Conservation (phyloP, 805 yeast species). For the Tetrapisispora arboricola region DNA sequence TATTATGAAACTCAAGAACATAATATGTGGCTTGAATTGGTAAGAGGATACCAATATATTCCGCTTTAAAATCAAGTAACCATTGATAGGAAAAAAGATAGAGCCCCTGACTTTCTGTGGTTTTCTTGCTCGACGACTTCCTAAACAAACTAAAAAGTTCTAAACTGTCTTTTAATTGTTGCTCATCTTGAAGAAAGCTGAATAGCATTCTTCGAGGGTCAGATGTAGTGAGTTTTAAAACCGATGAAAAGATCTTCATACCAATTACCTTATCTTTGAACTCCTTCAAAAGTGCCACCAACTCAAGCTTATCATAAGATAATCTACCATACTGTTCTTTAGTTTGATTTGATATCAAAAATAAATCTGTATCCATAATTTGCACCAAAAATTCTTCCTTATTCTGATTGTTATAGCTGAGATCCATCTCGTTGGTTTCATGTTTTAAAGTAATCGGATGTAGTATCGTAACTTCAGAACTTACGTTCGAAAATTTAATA, state of each 20-base stretch:
- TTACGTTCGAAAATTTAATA: conserved; percentile 11
- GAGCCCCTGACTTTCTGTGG: background rate
- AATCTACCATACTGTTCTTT: conserved; percentile 21
- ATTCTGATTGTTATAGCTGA: conserved; percentile 12
- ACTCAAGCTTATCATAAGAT: conserved; percentile 16
- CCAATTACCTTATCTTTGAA: conserved; percentile 3
- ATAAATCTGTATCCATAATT: conserved; percentile 19
- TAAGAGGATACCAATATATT: conserved; percentile 22
- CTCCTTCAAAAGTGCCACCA: conserved; percentile 3
- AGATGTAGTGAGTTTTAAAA: conserved; percentile 19
- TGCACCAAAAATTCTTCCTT: conserved; percentile 11
- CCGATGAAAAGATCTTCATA: conserved; percentile 11
- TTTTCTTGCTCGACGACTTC: background rate
- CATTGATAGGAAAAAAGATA: conserved; percentile 5
- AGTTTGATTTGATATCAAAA: conserved; percentile 19
- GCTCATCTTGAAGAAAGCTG: conserved; percentile 22
- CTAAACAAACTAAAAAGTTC: background rate
- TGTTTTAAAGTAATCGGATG: conserved; percentile 18
- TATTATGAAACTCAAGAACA: conserved; percentile 21
- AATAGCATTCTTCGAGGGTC: conserved; percentile 21
- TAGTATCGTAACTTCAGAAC: conserved; percentile 18
- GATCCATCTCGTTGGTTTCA: conserved; percentile 16
- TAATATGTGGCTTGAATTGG: conserved; percentile 22
- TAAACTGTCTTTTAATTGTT: conserved; percentile 15
- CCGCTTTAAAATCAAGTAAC: conserved; percentile 15